Base-by-base conservation (phyloP, 2,329 filamentous ascomycete species). In the Cadophora sp. region DNA sequence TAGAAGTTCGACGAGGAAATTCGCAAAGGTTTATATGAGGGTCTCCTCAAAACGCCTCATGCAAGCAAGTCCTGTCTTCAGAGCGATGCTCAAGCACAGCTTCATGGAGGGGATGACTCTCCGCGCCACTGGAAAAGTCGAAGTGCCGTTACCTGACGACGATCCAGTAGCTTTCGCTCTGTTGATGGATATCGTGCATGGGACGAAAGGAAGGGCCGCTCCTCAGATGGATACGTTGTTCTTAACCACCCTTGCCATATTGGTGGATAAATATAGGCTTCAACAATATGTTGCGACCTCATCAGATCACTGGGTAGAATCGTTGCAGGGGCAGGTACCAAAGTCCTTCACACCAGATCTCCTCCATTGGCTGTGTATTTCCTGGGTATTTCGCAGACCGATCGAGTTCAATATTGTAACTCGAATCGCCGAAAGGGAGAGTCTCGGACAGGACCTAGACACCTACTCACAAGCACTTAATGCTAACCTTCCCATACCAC, bases 191-290 rank as follows among this genome's bases (percentile, higher is more conserved):
- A 59, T 65, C 9, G 30, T 68, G 9, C 66, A 68, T 53, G 62
- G 53, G 1, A 59, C 58, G 18, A 53, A 33, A 16, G 33, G 43
- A 11, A 55, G 48, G 14, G 48, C 61, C 5, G 65, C 79, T 5
- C 74, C 73, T 2, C 30, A 64, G 27, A 58, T 48, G 18, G 30
- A 80, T 11, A 65, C 62, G 9, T 74, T 78, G 18, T 67, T 74
- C 22, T 69, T 80, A 6, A 70, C 77, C 6, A 68, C 69, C 13
- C 48, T 80, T n/a, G 74, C 77, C 1, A 66, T 72, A 0, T 58
- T 77, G 4, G 73, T 73, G 27, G 71, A 75, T 43, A 75, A 76
- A 33, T 80, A 78, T 36, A 36, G 55, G 27, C 51, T 72, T 14
- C 62, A 68, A 13, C 59, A 66, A 16, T 58, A 53, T 3, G 36